phyloP scores from a whole-genome alignment of 192 early-diverging fungal genomes.

The Radiomyces spectabilis region DNA sequence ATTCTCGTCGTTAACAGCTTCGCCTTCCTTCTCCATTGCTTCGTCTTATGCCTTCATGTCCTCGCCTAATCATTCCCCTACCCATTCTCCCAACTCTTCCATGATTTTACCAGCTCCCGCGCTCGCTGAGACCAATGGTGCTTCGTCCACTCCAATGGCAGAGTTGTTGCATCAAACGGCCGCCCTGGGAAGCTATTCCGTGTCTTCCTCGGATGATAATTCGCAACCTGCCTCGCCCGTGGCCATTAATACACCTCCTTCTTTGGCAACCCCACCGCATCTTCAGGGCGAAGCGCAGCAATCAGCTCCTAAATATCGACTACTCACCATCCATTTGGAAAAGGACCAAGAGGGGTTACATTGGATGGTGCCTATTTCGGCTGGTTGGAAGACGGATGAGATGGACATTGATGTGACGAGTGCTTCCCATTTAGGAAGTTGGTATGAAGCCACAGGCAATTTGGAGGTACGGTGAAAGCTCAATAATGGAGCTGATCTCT shows the following conservation, averaged over 20 bases:
- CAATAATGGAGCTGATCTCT: background rate
- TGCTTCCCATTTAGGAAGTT: slow-evolving; percentile 20
- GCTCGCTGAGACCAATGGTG: slow-evolving; percentile 1
- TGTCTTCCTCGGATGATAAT: background rate
- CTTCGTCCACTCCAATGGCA: slow-evolving; percentile 6
- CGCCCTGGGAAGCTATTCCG: background rate
- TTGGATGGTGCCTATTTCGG: slow-evolving; percentile 24
- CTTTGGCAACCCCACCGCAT: slow-evolving; percentile 11
- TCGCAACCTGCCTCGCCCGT: slow-evolving; percentile 7
- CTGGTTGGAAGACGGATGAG: background rate
- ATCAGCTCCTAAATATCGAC: slow-evolving; percentile 6
- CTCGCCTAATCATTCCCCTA: too few relatives aligned
- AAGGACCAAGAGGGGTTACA: slow-evolving; percentile 18
- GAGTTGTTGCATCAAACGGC: slow-evolving; percentile 16
- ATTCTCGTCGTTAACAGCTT: slow-evolving; percentile 25
- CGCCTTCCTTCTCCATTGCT: slow-evolving; percentile 29
- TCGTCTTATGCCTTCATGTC: slow-evolving; percentile 28
- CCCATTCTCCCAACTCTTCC: slow-evolving; percentile 23
- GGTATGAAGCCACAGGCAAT: slow-evolving; percentile 24
- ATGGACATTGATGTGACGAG: slow-evolving; percentile 27
- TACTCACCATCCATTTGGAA: slow-evolving; percentile 30
- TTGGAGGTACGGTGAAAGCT: slow-evolving; percentile 12
- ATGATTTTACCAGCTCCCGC: slow-evolving; percentile 24
- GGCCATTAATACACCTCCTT: slow-evolving; percentile 12
- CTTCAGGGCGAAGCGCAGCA: background rate